These are phyloP conservation scores for Salix udensis DNA, from an alignment of 345 rosid species.

Conservation along the genomic window DNA sequence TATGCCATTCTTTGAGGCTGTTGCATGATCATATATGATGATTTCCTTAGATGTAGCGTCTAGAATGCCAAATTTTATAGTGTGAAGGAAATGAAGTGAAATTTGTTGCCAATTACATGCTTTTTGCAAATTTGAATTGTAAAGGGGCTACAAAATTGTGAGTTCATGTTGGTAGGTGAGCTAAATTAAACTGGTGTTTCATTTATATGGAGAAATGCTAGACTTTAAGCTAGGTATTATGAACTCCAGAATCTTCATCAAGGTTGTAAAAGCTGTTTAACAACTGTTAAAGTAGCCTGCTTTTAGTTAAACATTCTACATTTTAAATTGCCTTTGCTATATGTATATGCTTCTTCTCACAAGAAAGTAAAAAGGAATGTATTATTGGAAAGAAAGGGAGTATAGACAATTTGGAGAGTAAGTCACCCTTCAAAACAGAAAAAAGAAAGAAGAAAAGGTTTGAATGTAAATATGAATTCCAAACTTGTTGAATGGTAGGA, in stretches of 20 bases:
- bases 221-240: not conserved
- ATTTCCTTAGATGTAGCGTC: not conserved
- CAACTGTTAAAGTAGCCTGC: not conserved
- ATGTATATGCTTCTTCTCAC: not conserved
- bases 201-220: slow-evolving; percentile 1
- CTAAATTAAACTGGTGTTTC: not conserved
- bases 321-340: not conserved
- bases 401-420: too few relatives aligned
- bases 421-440: too few relatives aligned
- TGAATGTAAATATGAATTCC: too few relatives aligned
- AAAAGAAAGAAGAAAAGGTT: too few relatives aligned
- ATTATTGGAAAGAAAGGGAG: too few relatives aligned
- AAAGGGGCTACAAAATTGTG: not conserved
- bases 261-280: not conserved
- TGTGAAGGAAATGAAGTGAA: not conserved
- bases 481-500: too few relatives aligned
- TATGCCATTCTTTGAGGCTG: slow-evolving; percentile 21
- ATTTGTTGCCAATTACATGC: not conserved
- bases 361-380: too few relatives aligned
- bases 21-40: not conserved
- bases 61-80: not conserved
- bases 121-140: not conserved
- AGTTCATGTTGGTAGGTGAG: not conserved
- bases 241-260: not conserved
- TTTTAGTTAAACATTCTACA: not conserved